Evolutionary conservation across 1,139 yeast species (phyloP), one percentile per base, ranked within the genome.

Genomic region (Geotrichum phurueaensis): DNA sequence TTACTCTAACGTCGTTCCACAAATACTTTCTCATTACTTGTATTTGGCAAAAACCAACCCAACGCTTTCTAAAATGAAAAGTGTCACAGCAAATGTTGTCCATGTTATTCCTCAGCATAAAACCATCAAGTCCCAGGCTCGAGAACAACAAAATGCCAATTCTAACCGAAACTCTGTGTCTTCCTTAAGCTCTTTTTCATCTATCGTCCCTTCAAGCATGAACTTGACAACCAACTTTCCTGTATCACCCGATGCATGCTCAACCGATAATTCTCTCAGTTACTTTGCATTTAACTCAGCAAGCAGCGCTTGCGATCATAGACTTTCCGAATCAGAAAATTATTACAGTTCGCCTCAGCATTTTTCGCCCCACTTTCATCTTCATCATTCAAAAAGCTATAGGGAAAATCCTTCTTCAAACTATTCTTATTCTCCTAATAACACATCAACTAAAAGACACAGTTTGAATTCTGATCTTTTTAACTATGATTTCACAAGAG

Each of bases 81-180:
- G 18, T 22, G 27, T 55, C 9, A 43, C 57, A 3, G 60, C 60
- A 9, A 58, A 58, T 54, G 60, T 58, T 5, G 53, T 54, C 15
- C 60, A 58, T 39, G 57, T 50, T 13, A 58, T 58, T 7, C 60
- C 60, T 20, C 54, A 53, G 33, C 57, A 58, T 25, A 58, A 52
- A 48, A 54, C 60, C 15, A 54, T 58, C n/a, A 53, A 58, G 20
- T 53, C 54, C n/a, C 57, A 58, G 22, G 47, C n/a, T 39, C n/a
- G 47, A 39, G 22, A n/a, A n/a, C 27, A 23, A 27, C 7, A 13
- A 2, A 51, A 51, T 18, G 27, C n/a, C 33, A 3, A 4, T 13
- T 31, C 55, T 52, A 15, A 39, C n/a, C 33, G 55, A 52, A 12
- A 20, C n/a, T n/a, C 36, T n/a, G 36, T 3, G 25, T 7, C 39